Evolutionary conservation across 805 yeast genomes (phyloP).

Genomic region (Huiozyma sinensis): DNA sequence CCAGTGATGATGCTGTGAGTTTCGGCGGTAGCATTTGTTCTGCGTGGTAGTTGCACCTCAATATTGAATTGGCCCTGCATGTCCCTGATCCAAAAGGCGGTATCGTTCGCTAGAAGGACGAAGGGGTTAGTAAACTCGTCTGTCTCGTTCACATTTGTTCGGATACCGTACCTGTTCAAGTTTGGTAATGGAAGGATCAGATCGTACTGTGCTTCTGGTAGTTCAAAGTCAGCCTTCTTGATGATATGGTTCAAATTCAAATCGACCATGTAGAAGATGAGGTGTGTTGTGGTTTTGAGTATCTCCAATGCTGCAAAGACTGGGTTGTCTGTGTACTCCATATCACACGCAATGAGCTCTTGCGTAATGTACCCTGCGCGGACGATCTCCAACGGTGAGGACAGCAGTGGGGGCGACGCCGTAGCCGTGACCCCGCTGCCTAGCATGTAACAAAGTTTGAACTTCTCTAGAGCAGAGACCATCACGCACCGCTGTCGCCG

Average conservation of each 20-base stretch:
- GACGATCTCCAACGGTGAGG: slow-evolving; percentile 68
- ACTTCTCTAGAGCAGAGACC: slow-evolving; percentile 62
- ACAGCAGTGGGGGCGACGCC: slow-evolving; percentile 22
- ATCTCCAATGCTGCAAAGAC: slow-evolving; percentile 71
- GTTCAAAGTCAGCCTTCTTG: slow-evolving; percentile 34
- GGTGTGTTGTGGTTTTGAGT: slow-evolving; percentile 26
- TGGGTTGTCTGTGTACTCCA: slow-evolving; percentile 67
- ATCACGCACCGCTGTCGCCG: slow-evolving; percentile 60
- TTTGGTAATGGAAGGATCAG: slow-evolving; percentile 60
- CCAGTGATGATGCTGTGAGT: slow-evolving; percentile 39
- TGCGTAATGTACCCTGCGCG: slow-evolving; percentile 43
- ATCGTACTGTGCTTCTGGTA: slow-evolving; percentile 33
- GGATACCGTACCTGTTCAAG: slow-evolving; percentile 15
- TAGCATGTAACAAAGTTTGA: slow-evolving; percentile 60
- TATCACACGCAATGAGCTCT: slow-evolving; percentile 51
- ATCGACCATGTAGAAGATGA: slow-evolving; percentile 74
- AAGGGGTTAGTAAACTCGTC: slow-evolving; percentile 37
- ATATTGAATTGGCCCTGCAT: slow-evolving; percentile 28
- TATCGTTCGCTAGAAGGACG: slow-evolving; percentile 47
- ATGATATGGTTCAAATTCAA: slow-evolving; percentile 74
- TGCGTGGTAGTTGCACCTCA: slow-evolving; percentile 46
- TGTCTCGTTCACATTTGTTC: slow-evolving; percentile 3
- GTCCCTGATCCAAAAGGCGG: slow-evolving; percentile 42
- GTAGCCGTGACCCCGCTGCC: slow-evolving; percentile 21
- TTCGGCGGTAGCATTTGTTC: slow-evolving; percentile 19